These are phyloP conservation scores for Arthrobotrys musiformis DNA, from an alignment of 2,329 filamentous ascomycete species.

Conservation along the genomic window DNA sequence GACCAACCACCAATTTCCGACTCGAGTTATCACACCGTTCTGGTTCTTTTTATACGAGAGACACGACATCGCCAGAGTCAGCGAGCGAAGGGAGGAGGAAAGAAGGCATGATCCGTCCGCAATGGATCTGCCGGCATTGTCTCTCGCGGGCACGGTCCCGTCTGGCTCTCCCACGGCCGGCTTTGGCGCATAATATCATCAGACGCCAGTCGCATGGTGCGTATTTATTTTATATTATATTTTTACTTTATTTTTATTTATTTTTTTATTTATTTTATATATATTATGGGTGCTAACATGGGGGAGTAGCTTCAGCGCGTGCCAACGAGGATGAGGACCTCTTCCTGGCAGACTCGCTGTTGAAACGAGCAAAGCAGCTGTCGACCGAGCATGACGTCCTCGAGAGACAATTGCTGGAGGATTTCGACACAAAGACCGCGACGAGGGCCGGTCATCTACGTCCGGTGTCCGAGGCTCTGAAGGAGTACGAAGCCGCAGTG, in stretches of 20 bases:
- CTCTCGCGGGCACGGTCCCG: conserved; percentile 25
- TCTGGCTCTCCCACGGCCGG: not conserved
- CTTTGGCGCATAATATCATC: conserved; percentile 22
- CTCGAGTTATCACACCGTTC: not conserved
- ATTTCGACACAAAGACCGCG: conserved; percentile 70
- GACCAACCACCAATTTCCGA: conserved; percentile 13
- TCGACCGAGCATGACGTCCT: conserved; percentile 70
- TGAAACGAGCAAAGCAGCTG: conserved; percentile 71
- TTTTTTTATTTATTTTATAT: too few relatives aligned
- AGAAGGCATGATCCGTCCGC: conserved; percentile 54
- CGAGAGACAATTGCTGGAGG: conserved; percentile 66
- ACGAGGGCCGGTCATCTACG: conserved; percentile 73
- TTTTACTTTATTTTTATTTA: too few relatives aligned
- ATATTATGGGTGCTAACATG: too few relatives aligned
- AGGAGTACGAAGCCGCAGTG: conserved; percentile 70
- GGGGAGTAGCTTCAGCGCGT: conserved; percentile 7
- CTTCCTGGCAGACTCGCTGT: conserved; percentile 64
- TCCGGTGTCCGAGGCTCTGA: conserved; percentile 69
- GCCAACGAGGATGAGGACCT: conserved; percentile 21
- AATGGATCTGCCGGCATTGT: conserved; percentile 54
- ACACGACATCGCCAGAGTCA: not conserved
- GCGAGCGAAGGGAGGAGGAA: not conserved
- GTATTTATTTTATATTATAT: too few relatives aligned
- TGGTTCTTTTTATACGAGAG: too few relatives aligned
- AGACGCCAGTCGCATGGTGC: conserved; percentile 33